These are phyloP conservation scores for Colletotrichum horii DNA, from an alignment of 2,329 filamentous ascomycete genomes.

Conservation along the genomic window DNA sequence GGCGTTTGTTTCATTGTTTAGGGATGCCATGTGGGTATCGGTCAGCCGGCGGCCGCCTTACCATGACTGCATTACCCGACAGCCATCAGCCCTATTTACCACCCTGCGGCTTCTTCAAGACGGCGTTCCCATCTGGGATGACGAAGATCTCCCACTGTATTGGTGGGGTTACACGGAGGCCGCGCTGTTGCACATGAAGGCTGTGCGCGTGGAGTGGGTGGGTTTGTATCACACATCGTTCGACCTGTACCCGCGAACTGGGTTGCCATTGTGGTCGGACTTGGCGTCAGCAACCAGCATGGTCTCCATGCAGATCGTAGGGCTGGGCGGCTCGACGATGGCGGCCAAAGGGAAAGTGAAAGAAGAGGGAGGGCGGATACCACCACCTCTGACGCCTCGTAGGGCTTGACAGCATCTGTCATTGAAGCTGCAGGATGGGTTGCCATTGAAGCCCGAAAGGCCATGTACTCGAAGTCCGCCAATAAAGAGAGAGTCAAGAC, in stretches of 20 bases:
- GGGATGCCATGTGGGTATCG: background rate
- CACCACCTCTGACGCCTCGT: background rate
- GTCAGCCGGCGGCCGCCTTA: background rate
- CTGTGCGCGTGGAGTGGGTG: background rate
- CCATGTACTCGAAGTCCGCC: background rate
- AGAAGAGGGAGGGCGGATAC: background rate
- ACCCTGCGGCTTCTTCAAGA: background rate
- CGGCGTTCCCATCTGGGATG: background rate
- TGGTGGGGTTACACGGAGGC: background rate
- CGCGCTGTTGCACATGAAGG: background rate
- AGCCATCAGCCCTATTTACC: background rate
- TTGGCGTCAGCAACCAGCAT: background rate
- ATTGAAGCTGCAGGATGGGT: background rate
- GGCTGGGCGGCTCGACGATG: constrained; percentile 12
- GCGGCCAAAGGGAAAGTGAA: background rate
- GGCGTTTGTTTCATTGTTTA: background rate
- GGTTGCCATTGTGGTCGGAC: background rate
- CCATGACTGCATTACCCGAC: background rate
- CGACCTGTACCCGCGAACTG: background rate
- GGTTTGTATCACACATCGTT: background rate
- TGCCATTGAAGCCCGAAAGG: background rate
- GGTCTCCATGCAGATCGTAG: background rate
- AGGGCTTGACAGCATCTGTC: background rate
- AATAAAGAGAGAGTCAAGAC: background rate
- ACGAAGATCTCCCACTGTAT: background rate